Evolutionary conservation across 371 early-diverging fungal species (phyloP).

Genomic region (Lichtheimia ornata): DNA sequence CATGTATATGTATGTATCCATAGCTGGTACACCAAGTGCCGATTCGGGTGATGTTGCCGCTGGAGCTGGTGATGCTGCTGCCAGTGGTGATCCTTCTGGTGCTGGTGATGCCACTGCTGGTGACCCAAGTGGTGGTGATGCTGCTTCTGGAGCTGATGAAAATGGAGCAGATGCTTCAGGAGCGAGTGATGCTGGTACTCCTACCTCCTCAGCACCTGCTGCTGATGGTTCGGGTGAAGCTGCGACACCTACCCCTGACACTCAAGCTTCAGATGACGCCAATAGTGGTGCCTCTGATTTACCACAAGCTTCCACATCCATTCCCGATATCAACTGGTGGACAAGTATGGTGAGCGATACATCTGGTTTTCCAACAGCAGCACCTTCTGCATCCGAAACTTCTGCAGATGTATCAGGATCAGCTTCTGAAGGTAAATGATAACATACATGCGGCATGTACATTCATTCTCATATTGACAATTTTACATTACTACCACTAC

Average conservation of each 20-base stretch:
- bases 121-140: background rate
- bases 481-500: too few species aligned
- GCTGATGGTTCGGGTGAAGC: background rate
- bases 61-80: slow-evolving; percentile 1
- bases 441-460: background rate
- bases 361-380: slow-evolving; percentile 3
- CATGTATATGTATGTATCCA: too few species aligned
- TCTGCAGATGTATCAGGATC: background rate
- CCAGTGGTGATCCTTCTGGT: background rate
- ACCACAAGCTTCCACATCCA: slow-evolving; percentile 4
- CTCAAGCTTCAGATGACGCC: slow-evolving; percentile 1
- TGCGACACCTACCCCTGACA: background rate
- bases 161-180: too few species aligned
- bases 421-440: slow-evolving; percentile 1
- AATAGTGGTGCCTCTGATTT: background rate
- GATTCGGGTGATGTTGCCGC: background rate
- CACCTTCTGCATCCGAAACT: background rate
- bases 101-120: background rate
- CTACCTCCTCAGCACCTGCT: too few species aligned
- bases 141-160: too few species aligned
- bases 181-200: too few species aligned
- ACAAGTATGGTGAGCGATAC: slow-evolving; percentile 10
- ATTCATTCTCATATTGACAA: background rate
- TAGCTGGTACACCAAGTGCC: background rate
- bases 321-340: slow-evolving; percentile 17